Conservation (phyloP, 2,329 filamentous ascomycete genomes). For the Hymenotorrendiella dingleyae region DNA sequence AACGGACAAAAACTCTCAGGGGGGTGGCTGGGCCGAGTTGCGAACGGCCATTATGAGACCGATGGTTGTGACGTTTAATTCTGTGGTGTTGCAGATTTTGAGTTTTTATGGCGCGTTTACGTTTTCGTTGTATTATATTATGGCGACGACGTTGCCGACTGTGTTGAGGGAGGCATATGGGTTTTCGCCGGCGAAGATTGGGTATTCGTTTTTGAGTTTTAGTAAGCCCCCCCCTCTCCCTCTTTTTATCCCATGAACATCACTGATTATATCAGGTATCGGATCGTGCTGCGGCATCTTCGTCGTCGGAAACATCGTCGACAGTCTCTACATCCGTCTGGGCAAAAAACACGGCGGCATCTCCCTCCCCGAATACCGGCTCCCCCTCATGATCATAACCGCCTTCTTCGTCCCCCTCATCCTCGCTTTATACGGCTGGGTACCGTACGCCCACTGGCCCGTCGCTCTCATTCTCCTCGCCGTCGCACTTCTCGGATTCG, state of each 20-base stretch:
- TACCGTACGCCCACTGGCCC: constrained; percentile 44
- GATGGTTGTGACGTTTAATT: constrained; percentile 38
- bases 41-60: constrained; percentile 34
- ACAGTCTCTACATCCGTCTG: constrained; percentile 22
- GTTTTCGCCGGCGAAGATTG: constrained; percentile 43
- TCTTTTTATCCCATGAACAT: neutral
- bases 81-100: constrained; percentile 43
- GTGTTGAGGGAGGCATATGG: constrained; percentile 37
- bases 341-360: constrained; percentile 12
- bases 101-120: constrained; percentile 36
- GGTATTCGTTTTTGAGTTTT: constrained; percentile 48
- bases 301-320: constrained; percentile 26
- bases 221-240: constrained; percentile 31
- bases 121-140: constrained; percentile 41
- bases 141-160: constrained; percentile 39
- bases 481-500: constrained; percentile 40
- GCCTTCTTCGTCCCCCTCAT: constrained; percentile 48
- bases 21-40: constrained; percentile 38
- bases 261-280: constrained; percentile 18
- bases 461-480: constrained; percentile 40
- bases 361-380: constrained; percentile 51
- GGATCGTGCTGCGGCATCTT: constrained; percentile 38
- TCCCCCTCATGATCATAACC: constrained; percentile 51
- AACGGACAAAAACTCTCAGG: constrained; percentile 44
- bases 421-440: constrained; percentile 52